Base-by-base conservation (phyloP, 106 monocot genomes). In the Narthecium ossifragum region DNA sequence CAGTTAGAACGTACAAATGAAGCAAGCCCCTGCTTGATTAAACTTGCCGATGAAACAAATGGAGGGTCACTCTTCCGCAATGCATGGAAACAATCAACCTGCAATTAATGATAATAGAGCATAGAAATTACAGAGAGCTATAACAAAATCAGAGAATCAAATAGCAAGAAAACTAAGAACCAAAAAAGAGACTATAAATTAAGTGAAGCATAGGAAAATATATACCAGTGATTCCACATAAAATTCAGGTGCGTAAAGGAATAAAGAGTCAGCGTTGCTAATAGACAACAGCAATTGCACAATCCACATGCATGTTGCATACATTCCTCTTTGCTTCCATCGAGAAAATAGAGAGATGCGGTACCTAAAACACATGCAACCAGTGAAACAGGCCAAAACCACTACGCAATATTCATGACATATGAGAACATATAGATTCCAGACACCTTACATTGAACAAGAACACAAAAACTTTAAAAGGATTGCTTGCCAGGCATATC, bases 321-420 rank as follows among this genome's bases (percentile, higher is more conserved):
- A 98, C 83, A 90, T 87, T 69, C 83, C 96, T 59, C 96, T 86
- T 69, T 82, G 90, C 68, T 98, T 98, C 96, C 96, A 98, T 34
- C 68, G 64, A 54, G 96, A 86, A 59, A 75, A 98, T 66, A 98
- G 78, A 62, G 65, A 76, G 45, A 79, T 61, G 12, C 81, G 86
- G 57, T 90, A 98, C 96, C 96, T 98, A 52, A 51, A 62, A 57
- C 39, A 43, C 27, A 39, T 26, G 45, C 30, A 52, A 64, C 2
- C 10, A 18, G 3, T 23, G 29, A 36, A 51, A 56, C 10, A 57
- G 7, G 13, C 1, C 25, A 26, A 46, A 31, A 15, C n/a, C 36
- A 61, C 38, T 9, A 26, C 33, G 7, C 30, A 55, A 18, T 4
- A 43, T 43, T 17, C 14, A 43, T 13, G 18, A 43, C 18, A 43